Conservation (phyloP, 208 protist species). For the Wallacemonas sp. region DNA sequence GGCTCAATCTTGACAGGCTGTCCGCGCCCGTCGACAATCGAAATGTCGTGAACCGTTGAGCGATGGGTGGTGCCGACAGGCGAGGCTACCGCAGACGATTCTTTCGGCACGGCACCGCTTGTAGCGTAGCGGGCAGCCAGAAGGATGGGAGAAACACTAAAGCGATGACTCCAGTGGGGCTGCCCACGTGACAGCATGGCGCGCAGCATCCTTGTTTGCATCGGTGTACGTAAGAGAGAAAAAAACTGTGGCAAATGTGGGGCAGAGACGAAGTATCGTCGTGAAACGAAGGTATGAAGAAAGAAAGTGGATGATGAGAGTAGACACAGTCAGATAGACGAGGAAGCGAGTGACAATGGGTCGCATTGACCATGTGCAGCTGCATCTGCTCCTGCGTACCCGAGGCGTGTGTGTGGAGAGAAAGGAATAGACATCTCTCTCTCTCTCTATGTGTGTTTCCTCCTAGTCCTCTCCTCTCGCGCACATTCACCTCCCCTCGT, state of each 20-base stretch:
- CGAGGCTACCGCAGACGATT: background rate
- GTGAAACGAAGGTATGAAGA: background rate
- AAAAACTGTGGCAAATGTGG: background rate
- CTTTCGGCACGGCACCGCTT: background rate
- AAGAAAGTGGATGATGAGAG: too few relatives aligned
- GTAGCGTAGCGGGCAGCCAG: slow-evolving; percentile 3
- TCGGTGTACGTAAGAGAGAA: too few relatives aligned
- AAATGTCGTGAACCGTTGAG: slow-evolving; percentile 37
- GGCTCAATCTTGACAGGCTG: slow-evolving; percentile 48
- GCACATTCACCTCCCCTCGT: too few relatives aligned
- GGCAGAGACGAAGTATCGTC: background rate
- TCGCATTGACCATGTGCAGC: too few relatives aligned
- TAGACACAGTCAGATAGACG: too few relatives aligned
- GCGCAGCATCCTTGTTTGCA: slow-evolving; percentile 2
- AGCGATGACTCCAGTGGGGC: background rate
- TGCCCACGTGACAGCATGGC: background rate
- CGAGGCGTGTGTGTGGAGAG: too few relatives aligned
- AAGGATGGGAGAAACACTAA: background rate
- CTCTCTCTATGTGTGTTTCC: background rate
- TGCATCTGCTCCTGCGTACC: too few relatives aligned
- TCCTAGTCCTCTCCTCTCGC: too few relatives aligned
- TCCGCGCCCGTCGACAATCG: slow-evolving; percentile 55
- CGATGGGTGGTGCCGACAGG: background rate
- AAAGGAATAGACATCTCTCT: too few relatives aligned
- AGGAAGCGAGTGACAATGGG: too few relatives aligned